Evolutionary conservation across 257 asterid genomes (phyloP).

Genomic region (Ligustrum vulgare): DNA sequence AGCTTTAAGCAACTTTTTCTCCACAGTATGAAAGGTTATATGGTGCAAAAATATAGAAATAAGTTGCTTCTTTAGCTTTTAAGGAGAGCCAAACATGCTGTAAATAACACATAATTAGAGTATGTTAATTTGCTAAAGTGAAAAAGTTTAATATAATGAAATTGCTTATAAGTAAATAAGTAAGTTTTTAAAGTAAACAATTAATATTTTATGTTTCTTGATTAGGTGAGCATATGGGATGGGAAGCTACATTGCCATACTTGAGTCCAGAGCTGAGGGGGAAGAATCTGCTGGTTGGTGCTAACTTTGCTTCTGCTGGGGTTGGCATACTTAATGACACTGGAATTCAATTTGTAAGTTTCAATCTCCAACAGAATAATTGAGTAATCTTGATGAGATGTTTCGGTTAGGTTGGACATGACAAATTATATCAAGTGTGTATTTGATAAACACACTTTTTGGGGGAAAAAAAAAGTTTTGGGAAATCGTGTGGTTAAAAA

Average conservation of each 20-base stretch:
- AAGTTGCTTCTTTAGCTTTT: no score
- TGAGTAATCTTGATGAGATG: not conserved
- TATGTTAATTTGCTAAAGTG: not conserved
- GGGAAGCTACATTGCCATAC: conserved; percentile 69
- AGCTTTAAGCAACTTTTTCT: no score
- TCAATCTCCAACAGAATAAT: not conserved
- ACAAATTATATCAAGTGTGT: no score
- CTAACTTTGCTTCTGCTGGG: conserved; percentile 87
- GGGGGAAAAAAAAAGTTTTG: no score
- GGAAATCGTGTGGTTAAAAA: no score
- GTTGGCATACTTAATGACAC: conserved; percentile 84
- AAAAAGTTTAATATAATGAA: not conserved
- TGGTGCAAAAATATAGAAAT: not conserved
- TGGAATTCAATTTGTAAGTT: conserved; percentile 75
- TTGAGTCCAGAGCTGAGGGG: conserved; percentile 60
- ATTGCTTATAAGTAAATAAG: not conserved
- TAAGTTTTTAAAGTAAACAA: not conserved
- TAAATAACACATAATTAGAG: no score
- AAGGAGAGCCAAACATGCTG: not conserved
- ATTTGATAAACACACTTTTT: no score
- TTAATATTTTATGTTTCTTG: not conserved
- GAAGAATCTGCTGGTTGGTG: conserved; percentile 61
- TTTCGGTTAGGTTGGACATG: no score
- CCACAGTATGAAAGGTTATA: no score
- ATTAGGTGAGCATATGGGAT: conserved; percentile 68